A percentile compares a stretch with the other conserved stretches of the same genome.
Conservation (phyloP, 108 stramenopile species). For the Nitzschia inconspicua region DNA sequence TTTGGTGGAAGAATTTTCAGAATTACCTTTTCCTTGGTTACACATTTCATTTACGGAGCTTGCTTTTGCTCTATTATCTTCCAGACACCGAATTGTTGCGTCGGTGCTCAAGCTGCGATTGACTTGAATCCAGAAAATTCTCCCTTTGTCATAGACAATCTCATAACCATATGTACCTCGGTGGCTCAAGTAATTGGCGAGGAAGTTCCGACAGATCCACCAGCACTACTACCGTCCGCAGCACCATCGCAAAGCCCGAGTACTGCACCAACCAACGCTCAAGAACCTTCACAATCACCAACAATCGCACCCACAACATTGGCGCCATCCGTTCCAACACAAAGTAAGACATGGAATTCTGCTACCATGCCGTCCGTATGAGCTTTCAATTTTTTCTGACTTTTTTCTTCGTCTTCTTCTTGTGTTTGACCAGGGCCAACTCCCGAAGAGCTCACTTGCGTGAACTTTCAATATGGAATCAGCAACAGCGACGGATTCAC, state of each 20-base stretch:
- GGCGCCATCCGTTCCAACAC: not conserved
- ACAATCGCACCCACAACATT: not conserved
- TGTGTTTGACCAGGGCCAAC: conserved; percentile 11
- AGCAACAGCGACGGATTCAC: conserved; percentile 15
- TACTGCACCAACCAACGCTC: not conserved
- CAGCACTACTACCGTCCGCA: not conserved
- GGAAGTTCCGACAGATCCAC: conserved; percentile 3
- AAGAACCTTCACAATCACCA: not conserved
- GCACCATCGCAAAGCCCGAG: not conserved
- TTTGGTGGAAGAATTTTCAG: not conserved
- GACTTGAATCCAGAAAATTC: conserved; percentile 3
- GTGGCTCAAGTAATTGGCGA: not conserved
- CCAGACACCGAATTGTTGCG: conserved; percentile 10
- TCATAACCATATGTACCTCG: conserved; percentile 10
- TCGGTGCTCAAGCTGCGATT: conserved; percentile 11
- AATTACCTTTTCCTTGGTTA: conserved; percentile 24
- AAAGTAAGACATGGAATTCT: not conserved
- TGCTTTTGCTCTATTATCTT: conserved; percentile 16
- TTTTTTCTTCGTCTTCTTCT: not conserved
- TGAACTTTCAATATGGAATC: conserved; percentile 32
- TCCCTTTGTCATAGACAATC: conserved; percentile 3
- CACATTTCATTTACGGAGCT: conserved; percentile 22
- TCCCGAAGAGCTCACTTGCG: not conserved
- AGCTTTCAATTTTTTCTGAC: not conserved
- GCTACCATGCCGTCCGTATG: not conserved